These are phyloP conservation scores for Triticum urartu DNA, from an alignment of 176 grass and related monocot species.

Conservation along the genomic window DNA sequence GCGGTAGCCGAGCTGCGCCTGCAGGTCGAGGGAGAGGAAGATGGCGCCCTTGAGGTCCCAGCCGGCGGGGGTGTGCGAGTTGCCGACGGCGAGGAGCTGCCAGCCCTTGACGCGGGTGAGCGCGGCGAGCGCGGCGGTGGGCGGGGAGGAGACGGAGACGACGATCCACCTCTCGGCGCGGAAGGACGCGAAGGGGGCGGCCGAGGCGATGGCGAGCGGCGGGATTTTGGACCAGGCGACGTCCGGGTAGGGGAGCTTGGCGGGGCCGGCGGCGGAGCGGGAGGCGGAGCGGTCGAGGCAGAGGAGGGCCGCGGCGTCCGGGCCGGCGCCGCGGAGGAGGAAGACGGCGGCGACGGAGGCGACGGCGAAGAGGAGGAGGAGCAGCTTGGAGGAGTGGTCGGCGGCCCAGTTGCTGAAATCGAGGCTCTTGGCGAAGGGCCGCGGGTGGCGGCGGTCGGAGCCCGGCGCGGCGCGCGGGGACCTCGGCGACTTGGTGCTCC, in stretches of 20 bases:
- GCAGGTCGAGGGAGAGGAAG: constrained; percentile 92
- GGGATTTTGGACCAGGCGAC: constrained; percentile 67
- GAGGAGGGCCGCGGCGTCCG: constrained; percentile 67
- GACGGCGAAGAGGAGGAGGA: constrained; percentile 56
- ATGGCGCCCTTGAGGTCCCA: constrained; percentile 96
- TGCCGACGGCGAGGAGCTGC: constrained; percentile 90
- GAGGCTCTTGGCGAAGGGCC: constrained; percentile 77
- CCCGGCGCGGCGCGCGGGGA: constrained; percentile 46
- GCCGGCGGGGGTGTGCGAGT: constrained; percentile 71
- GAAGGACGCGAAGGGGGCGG: constrained; percentile 60
- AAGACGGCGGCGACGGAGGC: constrained; percentile 74
- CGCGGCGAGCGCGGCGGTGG: constrained; percentile 58
- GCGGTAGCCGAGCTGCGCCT: constrained; percentile 86
- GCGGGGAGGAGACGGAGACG: constrained; percentile 75
- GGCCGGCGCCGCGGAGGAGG: constrained; percentile 76
- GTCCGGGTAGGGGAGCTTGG: constrained; percentile 62
- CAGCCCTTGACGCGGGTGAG: constrained; percentile 75
- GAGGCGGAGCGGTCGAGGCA: constrained; percentile 67
- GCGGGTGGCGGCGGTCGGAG: constrained; percentile 36
- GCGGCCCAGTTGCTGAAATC: constrained; percentile 85
- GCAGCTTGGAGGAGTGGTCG: constrained; percentile 79
- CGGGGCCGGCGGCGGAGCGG: constrained; percentile 2
- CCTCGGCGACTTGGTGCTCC: neutral
- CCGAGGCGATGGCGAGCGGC: constrained; percentile 37
- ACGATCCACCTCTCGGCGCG: constrained; percentile 90